These are phyloP conservation scores for Stenocarpella maydis DNA, from an alignment of 2,329 filamentous ascomycete genomes.

Conservation along the genomic window DNA sequence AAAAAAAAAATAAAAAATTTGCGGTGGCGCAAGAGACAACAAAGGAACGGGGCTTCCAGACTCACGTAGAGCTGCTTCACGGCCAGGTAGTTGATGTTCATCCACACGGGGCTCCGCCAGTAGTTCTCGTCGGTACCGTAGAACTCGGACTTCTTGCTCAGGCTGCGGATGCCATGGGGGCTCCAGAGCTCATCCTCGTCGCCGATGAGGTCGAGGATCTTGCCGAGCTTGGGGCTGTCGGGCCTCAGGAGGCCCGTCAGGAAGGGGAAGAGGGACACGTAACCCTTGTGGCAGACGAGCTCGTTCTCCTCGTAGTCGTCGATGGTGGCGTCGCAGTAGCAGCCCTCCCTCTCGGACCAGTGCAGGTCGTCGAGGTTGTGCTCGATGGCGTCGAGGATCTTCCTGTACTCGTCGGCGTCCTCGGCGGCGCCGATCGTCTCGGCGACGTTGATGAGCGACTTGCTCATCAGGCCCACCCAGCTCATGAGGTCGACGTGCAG, in stretches of 20 bases:
- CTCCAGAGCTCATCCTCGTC: slow-evolving; percentile 92
- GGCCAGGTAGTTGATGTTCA: slow-evolving; percentile 94
- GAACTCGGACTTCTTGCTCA: slow-evolving; percentile 82
- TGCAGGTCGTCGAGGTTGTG: slow-evolving; percentile 92
- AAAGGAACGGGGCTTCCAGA: slow-evolving; percentile 37
- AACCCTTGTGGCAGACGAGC: slow-evolving; percentile 95
- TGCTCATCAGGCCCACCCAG: slow-evolving; percentile 97
- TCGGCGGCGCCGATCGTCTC: slow-evolving; percentile 77
- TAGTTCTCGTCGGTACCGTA: slow-evolving; percentile 97
- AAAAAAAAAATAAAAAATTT: no score
- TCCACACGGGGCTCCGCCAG: slow-evolving; percentile 94
- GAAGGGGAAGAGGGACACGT: slow-evolving; percentile 93
- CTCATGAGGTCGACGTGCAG: slow-evolving; percentile 93
- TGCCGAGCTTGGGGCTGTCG: slow-evolving; percentile 77
- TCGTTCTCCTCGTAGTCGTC: slow-evolving; percentile 92
- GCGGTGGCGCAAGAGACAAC: no score
- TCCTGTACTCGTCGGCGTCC: slow-evolving; percentile 76
- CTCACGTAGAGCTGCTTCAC: slow-evolving; percentile 80
- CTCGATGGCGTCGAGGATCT: slow-evolving; percentile 78
- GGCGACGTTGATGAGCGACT: slow-evolving; percentile 83
- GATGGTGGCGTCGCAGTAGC: slow-evolving; percentile 94
- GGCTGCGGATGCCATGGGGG: slow-evolving; percentile 83
- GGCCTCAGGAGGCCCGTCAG: slow-evolving; percentile 80
- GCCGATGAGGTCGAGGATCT: slow-evolving; percentile 78
- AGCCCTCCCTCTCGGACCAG: slow-evolving; percentile 82